Base-by-base conservation (phyloP, 2,329 filamentous ascomycete genomes). In the Madurella fahalii region DNA sequence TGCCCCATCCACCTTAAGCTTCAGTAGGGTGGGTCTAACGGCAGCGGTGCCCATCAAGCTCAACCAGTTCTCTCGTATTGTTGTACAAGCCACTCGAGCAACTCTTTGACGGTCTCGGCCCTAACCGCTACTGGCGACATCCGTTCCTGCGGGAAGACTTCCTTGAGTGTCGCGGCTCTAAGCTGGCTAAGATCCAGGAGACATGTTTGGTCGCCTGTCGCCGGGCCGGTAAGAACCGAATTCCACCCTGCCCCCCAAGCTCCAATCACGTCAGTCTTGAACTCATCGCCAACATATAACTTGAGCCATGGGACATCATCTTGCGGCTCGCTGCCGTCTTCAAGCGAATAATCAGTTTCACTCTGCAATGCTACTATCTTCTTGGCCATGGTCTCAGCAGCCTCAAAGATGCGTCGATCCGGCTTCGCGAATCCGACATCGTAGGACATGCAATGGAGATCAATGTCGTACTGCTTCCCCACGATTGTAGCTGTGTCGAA, bases 391-490 rank as follows among this genome's bases (percentile, higher is more conserved):
- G 65, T 58, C 43, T 76, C 72, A 0, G 82, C 83, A 0, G 80
- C 77, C 1, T 72, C 65, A 57, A 86, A 87, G 2, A 87, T 84
- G 2, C 64, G 60, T 9, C 54, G 58, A 50, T 82, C 72, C 0
- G 84, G 84, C 65, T 87, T 87, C 59, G 81, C 80, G 20, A 69
- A 64, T 0, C 83, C 83, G 4, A 81, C 78, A 61, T 86, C 82
- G 59, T 86, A 87, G 16, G 82, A 86, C 65, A 85, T 76, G 56
- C 80, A 79, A 7, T 79, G 73, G 57, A 86, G 84, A 62, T 80
- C 77, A 42, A 86, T 69, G 59, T 68, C 71, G 47, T 61, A 65
- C 9, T 44, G 37, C 11, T 49, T 15, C 25, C 34, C 5, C 7
- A 8, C 20, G 31, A 8, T 9, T 11, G 3, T 50, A 5, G 37